phyloP scores from a whole-genome alignment of 148 eudicot species.

The Dianthus caryophyllus region DNA sequence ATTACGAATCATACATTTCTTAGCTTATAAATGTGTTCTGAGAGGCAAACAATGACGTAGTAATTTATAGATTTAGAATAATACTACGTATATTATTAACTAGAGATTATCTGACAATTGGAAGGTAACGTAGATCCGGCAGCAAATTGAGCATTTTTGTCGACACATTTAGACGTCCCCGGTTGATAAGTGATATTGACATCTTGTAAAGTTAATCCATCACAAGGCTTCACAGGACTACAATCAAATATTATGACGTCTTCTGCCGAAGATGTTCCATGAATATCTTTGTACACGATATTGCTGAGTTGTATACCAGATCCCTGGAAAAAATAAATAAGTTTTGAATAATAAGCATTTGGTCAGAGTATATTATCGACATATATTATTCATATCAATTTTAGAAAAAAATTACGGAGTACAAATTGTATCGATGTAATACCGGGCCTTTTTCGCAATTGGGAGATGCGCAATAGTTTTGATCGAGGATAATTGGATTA shows the following conservation, averaged over 20 bases:
- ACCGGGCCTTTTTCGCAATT: slow-evolving; percentile 31
- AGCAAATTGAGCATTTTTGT: slow-evolving; percentile 21
- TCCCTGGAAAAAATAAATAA: slow-evolving; percentile 39
- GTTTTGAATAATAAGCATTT: no score
- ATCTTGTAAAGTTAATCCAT: slow-evolving; percentile 35
- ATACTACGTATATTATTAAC: no score
- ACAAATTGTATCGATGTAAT: background rate
- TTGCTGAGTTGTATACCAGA: slow-evolving; percentile 48
- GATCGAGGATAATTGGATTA: slow-evolving; percentile 68
- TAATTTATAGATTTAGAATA: no score
- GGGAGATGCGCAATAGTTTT: slow-evolving; percentile 36
- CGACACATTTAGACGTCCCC: slow-evolving; percentile 21
- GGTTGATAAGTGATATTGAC: slow-evolving; percentile 29
- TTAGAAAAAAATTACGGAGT: no score
- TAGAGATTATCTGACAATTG: no score
- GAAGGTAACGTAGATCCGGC: no score
- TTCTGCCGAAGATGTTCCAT: slow-evolving; percentile 41
- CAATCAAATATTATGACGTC: slow-evolving; percentile 46
- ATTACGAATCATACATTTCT: no score
- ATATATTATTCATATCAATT: no score
- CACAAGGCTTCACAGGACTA: slow-evolving; percentile 47
- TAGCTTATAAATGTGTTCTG: no score
- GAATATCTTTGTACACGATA: slow-evolving; percentile 35
- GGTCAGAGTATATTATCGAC: no score
- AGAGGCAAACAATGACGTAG: no score